Conservation (phyloP, 2,329 filamentous ascomycete genomes). For the Diaporthe vexans region DNA sequence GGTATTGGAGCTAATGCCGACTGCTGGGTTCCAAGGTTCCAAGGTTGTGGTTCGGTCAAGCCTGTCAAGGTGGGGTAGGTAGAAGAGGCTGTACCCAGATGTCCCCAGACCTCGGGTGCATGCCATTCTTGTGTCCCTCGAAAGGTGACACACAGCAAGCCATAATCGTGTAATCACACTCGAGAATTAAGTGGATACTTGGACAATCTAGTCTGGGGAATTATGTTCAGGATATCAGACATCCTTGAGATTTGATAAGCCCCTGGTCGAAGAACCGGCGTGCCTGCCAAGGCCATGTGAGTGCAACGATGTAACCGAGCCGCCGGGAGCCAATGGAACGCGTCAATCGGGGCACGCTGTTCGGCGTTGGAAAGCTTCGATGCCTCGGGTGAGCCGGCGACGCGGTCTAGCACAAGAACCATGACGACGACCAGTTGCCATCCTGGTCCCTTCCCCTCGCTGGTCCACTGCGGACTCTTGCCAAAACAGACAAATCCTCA, state of each 20-base stretch:
- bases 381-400: conserved; percentile 17
- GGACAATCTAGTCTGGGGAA: neutral
- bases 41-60: too few relatives aligned
- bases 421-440: conserved; percentile 8
- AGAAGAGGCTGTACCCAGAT: neutral
- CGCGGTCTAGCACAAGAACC: conserved; percentile 7
- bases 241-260: neutral
- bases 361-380: conserved; percentile 15
- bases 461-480: conserved; percentile 3
- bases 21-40: neutral
- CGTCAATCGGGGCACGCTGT: conserved; percentile 11
- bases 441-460: neutral
- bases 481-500: neutral
- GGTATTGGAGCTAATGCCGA: neutral
- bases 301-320: neutral
- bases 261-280: neutral
- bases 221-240: neutral
- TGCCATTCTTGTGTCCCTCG: too few relatives aligned
- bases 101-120: too few relatives aligned
- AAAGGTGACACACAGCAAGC: too few relatives aligned
- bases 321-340: conserved; percentile 20
- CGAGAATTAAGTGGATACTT: neutral
- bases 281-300: conserved; percentile 1
- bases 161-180: neutral
- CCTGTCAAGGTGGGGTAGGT: neutral